Evolutionary conservation across 2,329 filamentous ascomycete species (phyloP), one percentile per base, ranked within the genome.

Genomic region (Alternaria conjuncta): DNA sequence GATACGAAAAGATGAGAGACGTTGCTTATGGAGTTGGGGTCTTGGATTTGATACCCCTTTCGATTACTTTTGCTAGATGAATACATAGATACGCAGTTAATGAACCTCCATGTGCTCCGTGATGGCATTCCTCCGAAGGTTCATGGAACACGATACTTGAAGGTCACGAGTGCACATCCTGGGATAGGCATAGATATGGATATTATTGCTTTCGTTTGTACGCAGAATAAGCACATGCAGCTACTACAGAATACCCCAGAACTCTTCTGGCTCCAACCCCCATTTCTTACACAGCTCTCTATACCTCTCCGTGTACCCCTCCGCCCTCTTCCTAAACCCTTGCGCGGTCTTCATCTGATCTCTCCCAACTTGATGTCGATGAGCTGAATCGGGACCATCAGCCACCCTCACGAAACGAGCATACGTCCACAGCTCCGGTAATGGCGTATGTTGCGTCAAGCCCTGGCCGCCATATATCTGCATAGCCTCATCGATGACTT

Each of bases 371-470:
- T 82, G 81, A 73, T 82, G 80, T 63, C 78, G 71, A 71, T 82
- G 81, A 13, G 79, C 80, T 1, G 75, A 76, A 72, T 82, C 81
- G 2, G 81, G 81, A 2, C 81, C 81, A 72, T 82, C 81, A 5
- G 80, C 81, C 30, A 82, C 75, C 59, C 81, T 69, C 28, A 82
- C 79, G 67, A 81, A 81, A 23, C 81, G 60, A 2, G 81, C 80
- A 71, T 82, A 82, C 25, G 81, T 81, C 81, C 81, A 82, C 63
- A 82, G 72, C 71, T 82, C 79, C 8, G 81, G 79, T 53, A 82
- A 67, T 1, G 79, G 77, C 4, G 81, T 82, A 67, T 82, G 79
- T 61, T 82, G 81, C 15, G 79, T 82, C 13, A 82, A 58, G 8
- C 81, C 81, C 65, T 81, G 78, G 0, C 79, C 81, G 47, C 81